These are phyloP conservation scores for Lentinula raphanica DNA, from an alignment of 768 basidiomycete species.

Conservation along the genomic window DNA sequence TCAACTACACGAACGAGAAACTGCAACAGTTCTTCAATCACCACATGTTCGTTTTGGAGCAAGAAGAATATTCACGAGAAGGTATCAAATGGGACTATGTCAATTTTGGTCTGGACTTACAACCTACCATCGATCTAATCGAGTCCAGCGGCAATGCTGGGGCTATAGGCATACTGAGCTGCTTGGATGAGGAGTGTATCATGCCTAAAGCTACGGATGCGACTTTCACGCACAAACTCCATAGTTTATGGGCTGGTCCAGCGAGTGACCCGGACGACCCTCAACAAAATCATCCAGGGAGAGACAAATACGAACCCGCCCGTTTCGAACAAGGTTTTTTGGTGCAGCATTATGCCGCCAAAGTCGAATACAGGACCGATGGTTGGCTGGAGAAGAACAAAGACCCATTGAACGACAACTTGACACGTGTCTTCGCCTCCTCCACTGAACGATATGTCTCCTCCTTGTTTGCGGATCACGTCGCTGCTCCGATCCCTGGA, in stretches of 20 bases:
- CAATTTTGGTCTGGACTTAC: slow-evolving; percentile 95
- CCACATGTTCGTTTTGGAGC: slow-evolving; percentile 99
- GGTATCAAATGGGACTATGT: slow-evolving; percentile 97
- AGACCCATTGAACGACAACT: slow-evolving; percentile 94
- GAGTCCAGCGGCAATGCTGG: slow-evolving; percentile 75
- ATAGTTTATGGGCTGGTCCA: slow-evolving; percentile 63
- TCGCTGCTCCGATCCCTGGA: slow-evolving; percentile 35
- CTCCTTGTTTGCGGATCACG: slow-evolving; percentile 78
- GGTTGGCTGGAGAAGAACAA: slow-evolving; percentile 99
- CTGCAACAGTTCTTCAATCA: slow-evolving; percentile 98
- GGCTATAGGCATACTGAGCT: slow-evolving; percentile 84
- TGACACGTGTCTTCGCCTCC: slow-evolving; percentile 79
- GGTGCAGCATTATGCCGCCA: slow-evolving; percentile 93
- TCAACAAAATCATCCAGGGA: slow-evolving; percentile 61
- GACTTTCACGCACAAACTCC: slow-evolving; percentile 91
- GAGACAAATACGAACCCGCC: slow-evolving; percentile 78
- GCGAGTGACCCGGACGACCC: slow-evolving; percentile 37
- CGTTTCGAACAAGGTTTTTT: slow-evolving; percentile 93
- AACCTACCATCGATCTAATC: slow-evolving; percentile 98
- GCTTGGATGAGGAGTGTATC: slow-evolving; percentile 96
- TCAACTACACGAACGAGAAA: slow-evolving; percentile 99
- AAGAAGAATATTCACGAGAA: slow-evolving; percentile 96
- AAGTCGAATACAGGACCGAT: slow-evolving; percentile 91
- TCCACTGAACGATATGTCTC: slow-evolving; percentile 83
- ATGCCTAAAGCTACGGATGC: slow-evolving; percentile 98